Evolutionary conservation across 768 basidiomycete genomes (phyloP).

Genomic region (Phylloporus sp.): DNA sequence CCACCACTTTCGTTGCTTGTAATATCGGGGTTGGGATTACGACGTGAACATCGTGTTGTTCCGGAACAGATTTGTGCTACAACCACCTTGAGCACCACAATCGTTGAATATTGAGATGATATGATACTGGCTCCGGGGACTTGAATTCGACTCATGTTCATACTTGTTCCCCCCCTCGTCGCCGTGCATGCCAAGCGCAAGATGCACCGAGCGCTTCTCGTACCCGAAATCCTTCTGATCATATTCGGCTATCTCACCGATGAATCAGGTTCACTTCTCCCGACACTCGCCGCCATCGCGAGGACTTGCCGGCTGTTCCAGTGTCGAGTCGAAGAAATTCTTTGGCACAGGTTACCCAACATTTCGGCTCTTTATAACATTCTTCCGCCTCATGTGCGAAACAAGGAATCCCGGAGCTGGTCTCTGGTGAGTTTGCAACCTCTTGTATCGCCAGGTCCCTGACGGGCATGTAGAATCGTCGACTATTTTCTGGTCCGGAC

Average conservation of each 20-base stretch:
- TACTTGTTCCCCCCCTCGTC: conserved; percentile 2
- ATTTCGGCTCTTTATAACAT: conserved; percentile 12
- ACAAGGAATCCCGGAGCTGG: conserved; percentile 12
- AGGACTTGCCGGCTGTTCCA: conserved; percentile 25
- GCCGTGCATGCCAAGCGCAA: not conserved
- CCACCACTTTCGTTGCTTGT: not conserved
- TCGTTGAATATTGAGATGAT: not conserved
- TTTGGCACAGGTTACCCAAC: conserved; percentile 18
- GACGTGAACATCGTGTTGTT: not conserved
- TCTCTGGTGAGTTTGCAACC: conserved; percentile 14
- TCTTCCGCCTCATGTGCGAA: conserved; percentile 16
- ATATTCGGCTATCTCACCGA: conserved; percentile 19
- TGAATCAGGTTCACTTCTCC: conserved; percentile 11
- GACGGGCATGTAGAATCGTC: conserved; percentile 13
- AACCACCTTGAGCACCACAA: not conserved
- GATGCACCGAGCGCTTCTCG: conserved; percentile 15
- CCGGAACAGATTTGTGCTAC: not conserved
- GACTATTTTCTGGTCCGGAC: conserved; percentile 13
- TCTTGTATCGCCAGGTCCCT: not conserved
- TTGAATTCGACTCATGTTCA: conserved; percentile 3
- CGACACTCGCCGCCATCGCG: conserved; percentile 23
- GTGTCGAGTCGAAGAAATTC: conserved; percentile 15
- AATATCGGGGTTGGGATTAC: not conserved
- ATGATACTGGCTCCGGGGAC: not conserved
- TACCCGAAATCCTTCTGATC: conserved; percentile 22